Evolutionary conservation across 352 stramenopile genomes (phyloP).

Genomic region (Aphanomyces euteiches): DNA sequence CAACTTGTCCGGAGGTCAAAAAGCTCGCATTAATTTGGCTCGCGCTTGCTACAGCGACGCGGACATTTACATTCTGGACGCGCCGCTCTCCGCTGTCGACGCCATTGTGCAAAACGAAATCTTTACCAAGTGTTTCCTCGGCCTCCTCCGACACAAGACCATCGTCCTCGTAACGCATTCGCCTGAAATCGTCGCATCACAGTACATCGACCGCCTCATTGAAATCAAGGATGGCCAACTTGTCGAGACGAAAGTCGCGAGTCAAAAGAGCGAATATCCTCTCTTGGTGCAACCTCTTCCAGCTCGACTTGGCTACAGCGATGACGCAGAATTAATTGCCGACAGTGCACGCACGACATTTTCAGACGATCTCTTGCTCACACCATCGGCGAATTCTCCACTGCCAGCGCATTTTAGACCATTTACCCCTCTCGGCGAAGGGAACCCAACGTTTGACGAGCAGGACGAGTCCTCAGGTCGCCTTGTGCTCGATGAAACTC

Average conservation of each 20-base stretch:
- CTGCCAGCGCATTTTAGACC: not conserved
- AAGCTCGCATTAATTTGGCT: conserved; percentile 22
- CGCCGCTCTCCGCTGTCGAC: conserved; percentile 86
- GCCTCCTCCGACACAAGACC: conserved; percentile 44
- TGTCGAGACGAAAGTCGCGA: not conserved
- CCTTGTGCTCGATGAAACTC: conserved; percentile 69
- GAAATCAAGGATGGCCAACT: conserved; percentile 34
- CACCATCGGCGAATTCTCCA: not conserved
- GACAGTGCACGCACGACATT: no score
- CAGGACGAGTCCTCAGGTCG: not conserved
- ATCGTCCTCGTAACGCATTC: conserved; percentile 82
- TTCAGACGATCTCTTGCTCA: not conserved
- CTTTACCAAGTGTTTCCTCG: conserved; percentile 74
- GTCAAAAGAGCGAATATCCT: not conserved
- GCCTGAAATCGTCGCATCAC: conserved; percentile 14
- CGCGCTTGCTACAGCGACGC: conserved; percentile 31
- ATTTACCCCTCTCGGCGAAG: not conserved
- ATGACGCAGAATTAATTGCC: no score
- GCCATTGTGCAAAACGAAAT: conserved; percentile 76
- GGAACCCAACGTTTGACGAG: conserved; percentile 11
- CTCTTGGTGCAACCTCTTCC: not conserved
- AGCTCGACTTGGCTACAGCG: not conserved
- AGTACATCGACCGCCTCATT: conserved; percentile 16
- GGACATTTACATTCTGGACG: conserved; percentile 88
- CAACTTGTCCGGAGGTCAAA: conserved; percentile 26